phyloP scores from a whole-genome alignment of 305 asterid species.

The Withania somnifera region DNA sequence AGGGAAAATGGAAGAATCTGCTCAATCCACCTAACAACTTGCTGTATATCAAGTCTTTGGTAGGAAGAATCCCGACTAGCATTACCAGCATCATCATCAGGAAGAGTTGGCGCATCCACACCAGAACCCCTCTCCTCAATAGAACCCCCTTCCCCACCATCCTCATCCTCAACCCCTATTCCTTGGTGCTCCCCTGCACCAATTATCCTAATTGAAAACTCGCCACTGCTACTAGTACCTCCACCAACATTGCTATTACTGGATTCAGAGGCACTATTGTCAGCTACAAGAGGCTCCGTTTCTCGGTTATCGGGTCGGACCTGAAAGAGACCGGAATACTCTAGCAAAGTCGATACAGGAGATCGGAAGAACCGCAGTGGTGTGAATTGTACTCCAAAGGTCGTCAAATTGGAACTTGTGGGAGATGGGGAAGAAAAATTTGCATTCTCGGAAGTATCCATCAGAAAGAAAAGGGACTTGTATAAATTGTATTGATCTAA shows the following conservation, averaged over 20 bases:
- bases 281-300: conserved; percentile 23
- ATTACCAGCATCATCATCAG: conserved; percentile 16
- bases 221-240: conserved; percentile 28
- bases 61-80: conserved; percentile 28
- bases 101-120: neutral
- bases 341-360: conserved; percentile 58
- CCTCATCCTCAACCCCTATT: conserved; percentile 32
- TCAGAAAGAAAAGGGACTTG: neutral
- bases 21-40: conserved; percentile 71
- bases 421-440: conserved; percentile 7
- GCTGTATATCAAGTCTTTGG: conserved; percentile 77
- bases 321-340: conserved; percentile 55
- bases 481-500: too few species aligned
- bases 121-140: conserved; percentile 14
- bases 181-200: conserved; percentile 19
- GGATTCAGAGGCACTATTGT: conserved; percentile 1
- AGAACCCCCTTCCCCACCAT: neutral
- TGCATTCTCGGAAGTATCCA: conserved; percentile 14
- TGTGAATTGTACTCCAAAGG: conserved; percentile 5
- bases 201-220: conserved; percentile 64
- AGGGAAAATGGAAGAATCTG: conserved; percentile 82
- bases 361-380: conserved; percentile 52
- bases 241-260: conserved; percentile 2
- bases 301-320: conserved; percentile 43
- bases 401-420: neutral